phyloP scores from a whole-genome alignment of 2,329 filamentous ascomycete genomes.

The Tolypocladium sp. region DNA sequence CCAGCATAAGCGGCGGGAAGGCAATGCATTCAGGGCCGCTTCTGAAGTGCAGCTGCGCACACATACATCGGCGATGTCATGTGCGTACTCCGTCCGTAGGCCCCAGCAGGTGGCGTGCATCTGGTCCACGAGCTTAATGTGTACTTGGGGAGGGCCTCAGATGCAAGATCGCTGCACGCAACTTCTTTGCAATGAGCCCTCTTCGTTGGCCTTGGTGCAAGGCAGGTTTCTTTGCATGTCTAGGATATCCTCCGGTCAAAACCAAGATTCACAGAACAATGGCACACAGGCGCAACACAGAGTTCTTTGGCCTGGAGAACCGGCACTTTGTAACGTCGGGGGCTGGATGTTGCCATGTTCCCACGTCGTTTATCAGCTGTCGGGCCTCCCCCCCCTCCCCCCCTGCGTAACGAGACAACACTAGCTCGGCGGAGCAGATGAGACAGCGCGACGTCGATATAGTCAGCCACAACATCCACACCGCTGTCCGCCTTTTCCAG shows the following conservation, averaged over 20 bases:
- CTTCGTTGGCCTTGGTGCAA: background rate
- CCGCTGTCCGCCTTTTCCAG: background rate
- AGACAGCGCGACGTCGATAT: background rate
- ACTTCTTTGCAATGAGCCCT: too few species aligned
- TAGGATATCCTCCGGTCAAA: background rate
- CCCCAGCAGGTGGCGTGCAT: background rate
- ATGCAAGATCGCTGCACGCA: background rate
- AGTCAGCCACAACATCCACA: background rate
- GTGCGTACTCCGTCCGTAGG: background rate
- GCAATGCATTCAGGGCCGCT: background rate
- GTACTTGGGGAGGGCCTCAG: background rate
- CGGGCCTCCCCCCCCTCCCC: background rate
- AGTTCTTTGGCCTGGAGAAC: background rate
- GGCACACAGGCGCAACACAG: background rate
- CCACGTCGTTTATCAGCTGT: background rate
- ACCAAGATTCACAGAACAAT: background rate
- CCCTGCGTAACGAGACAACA: background rate
- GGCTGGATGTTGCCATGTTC: too few species aligned
- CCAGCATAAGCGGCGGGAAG: slow-evolving; percentile 1
- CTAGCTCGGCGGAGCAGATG: background rate
- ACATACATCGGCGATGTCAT: background rate
- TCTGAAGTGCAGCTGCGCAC: background rate
- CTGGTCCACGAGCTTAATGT: slow-evolving; percentile 1
- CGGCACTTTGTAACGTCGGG: background rate
- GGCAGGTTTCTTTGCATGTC: background rate